Conservation (phyloP, 2,329 filamentous ascomycete genomes). For the Sclerotinia minor region DNA sequence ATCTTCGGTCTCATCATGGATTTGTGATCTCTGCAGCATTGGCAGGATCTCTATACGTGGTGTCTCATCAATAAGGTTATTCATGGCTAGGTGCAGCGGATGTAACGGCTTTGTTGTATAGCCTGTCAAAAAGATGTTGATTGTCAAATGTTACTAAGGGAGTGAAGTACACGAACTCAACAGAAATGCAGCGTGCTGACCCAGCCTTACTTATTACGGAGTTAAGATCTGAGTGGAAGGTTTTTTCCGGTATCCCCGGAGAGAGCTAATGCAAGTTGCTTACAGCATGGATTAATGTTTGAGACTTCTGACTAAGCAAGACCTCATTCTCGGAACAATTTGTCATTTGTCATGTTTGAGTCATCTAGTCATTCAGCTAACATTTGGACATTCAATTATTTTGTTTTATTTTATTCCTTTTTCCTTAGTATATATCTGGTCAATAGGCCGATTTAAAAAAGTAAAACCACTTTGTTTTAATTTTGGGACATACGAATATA, state of each 20-base stretch:
- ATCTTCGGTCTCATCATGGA: slow-evolving; percentile 36
- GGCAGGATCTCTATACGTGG: slow-evolving; percentile 27
- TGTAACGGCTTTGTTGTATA: background rate
- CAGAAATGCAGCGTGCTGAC: slow-evolving; percentile 12
- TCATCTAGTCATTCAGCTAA: background rate
- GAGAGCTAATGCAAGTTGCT: slow-evolving; percentile 13
- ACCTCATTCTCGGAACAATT: background rate
- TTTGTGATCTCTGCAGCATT: slow-evolving; percentile 29
- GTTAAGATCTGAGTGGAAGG: background rate
- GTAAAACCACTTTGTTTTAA: background rate
- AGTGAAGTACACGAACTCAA: background rate
- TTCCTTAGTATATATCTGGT: background rate
- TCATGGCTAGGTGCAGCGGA: no score
- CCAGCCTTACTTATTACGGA: background rate
- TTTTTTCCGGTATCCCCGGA: background rate
- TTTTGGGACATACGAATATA: background rate
- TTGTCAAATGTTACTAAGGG: background rate
- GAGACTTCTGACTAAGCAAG: background rate
- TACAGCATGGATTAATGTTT: background rate
- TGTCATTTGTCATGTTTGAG: no score
- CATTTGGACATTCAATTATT: background rate
- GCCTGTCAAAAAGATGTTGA: background rate
- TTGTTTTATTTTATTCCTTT: background rate
- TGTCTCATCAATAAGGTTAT: no score
- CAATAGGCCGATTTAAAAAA: background rate